Evolutionary conservation across 176 grass and related monocot species (phyloP), one percentile per base, ranked within the genome.

Genomic region (Metroxylon sagu): DNA sequence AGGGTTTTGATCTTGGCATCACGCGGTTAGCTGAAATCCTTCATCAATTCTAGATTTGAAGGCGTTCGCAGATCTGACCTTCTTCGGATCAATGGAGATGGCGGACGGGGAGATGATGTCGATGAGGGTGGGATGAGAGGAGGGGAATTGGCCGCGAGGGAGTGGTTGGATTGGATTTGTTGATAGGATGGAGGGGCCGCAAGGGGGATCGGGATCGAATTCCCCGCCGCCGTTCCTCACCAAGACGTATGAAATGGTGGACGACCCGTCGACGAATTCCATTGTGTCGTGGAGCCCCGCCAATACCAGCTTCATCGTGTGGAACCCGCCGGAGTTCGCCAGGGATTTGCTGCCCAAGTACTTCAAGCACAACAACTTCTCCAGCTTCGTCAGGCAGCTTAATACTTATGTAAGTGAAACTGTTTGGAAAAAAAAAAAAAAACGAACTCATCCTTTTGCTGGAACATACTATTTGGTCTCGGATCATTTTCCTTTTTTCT

Each of bases 301-400:
- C 16, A 79, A 78, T 49, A 57, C 59, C 5, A 97, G 92, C 81
- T 97, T 97, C 82, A 69, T 97, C 56, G 81, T 98, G 59, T 65
- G 70, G 76, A 83, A 85, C 71, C 87, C 81, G 62, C 62, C 68
- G 55, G 74, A 89, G 51, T 98, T 98, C 62, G 80, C 81, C 43
- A 75, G 62, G 51, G 93, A 98, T 83, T 80, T 98, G 54, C 93
- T 98, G 53, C 87, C 87, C 39, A 98, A 98, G 66, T 89, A 83
- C 70, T 98, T 98, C 84, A 92, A 98, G 85, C 93, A 98, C 73
- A 98, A 83, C 54, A 98, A 98, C 67, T 98, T 98, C 84, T 92
- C 87, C 64, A 98, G 93, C 76, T 98, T 98, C 67, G 93, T 98
- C 25, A 74, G 92, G 2, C 92, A 91, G 81, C 92, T 97, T 26